Base-by-base conservation (phyloP, 768 basidiomycete genomes). In the Pisolithus tinctorius region DNA sequence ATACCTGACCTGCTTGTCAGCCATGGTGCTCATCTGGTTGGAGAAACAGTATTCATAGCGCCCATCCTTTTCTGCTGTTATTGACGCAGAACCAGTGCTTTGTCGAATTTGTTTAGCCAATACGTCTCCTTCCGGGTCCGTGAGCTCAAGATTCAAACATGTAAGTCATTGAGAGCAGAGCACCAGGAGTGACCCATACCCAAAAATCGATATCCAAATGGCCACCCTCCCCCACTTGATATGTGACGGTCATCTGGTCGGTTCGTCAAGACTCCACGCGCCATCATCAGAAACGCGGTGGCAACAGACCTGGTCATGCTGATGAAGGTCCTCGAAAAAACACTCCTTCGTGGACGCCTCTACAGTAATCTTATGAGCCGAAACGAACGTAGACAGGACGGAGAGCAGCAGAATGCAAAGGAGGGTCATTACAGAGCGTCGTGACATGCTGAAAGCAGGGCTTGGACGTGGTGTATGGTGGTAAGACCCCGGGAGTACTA, bases 121-220 rank as follows among this genome's bases (percentile, higher is more conserved):
- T 9, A 83, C 73, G 41, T 67, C 66, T 44, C 74, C 78, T 30
- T 80, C 75, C 30, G 95, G 93, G 64, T 93, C 91, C 26, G 82
- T 73, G 52, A 97, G 80, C 93, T 98, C 63, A 5, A 59, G 47
- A 50, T 56, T 40, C 50, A 47, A 51, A 31, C 30, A 42, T 47
- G 50, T 42, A 56, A 26, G 1, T 45, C n/a, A 16, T 26, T 20
- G 37, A 30, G 29, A 42, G 25, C 27, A n/a, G 27, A 27, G 30
- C 13, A 37, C 13, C 2, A 17, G 8, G 42, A 31, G 8, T 30
- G 10, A 26, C 63, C 70, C 61, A 4, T 57, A 95, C 93, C 88
- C 86, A 95, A 65, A 98, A 98, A 69, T 99, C 95, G 53, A 99
- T 91, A 70, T 99, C 96, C 46, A 98, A 71, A 65, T 97, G 90